Evolutionary conservation across 2,329 filamentous ascomycete genomes (phyloP), one percentile per base, ranked within the genome.

Genomic region (Ciborinia camelliae): DNA sequence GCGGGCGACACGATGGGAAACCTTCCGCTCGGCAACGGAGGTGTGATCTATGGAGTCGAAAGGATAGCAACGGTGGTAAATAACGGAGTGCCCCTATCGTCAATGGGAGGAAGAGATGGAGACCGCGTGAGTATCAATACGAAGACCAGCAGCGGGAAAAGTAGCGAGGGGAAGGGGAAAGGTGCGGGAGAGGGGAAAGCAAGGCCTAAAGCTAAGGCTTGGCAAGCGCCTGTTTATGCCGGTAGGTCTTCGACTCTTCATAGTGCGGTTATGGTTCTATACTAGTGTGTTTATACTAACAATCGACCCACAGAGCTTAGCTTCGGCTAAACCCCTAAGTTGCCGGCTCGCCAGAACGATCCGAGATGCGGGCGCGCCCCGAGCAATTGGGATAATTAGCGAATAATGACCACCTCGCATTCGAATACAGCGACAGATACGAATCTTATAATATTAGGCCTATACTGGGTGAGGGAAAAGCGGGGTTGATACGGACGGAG

Each of bases 151-250:
- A 71, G 66, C 26, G 63, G 64, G 23, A 71, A 63, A 53, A 72
- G 69, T 41, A 71, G 74, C 18, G 62, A 65, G 10, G 67, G 73
- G 5, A 68, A 63, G 32, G 72, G 74, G 37, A 71, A 71, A 64
- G 71, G 66, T 18, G 60, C 48, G 66, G 60, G 72, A 64, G 68
- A 66, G 60, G 70, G 69, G 18, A 71, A 68, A 23, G 72, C 68
- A 64, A 77, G 73, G 69, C 74, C 68, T 63, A 77, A 78, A 72
- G 75, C 74, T 55, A 77, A 77, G 68, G 73, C 74, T 35, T 79
- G 78, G 78, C 76, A 79, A 67, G 71, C 76, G 50, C 75, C 76
- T 45, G 73, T 77, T 37, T 79, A 78, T 73, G 73, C 77, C 70
- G 77, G 75, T 75, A 54, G 30, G 71, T 68, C n/a, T 41, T n/a